phyloP scores from a whole-genome alignment of 306 rosid genomes.

The Cucurbita pepo region DNA sequence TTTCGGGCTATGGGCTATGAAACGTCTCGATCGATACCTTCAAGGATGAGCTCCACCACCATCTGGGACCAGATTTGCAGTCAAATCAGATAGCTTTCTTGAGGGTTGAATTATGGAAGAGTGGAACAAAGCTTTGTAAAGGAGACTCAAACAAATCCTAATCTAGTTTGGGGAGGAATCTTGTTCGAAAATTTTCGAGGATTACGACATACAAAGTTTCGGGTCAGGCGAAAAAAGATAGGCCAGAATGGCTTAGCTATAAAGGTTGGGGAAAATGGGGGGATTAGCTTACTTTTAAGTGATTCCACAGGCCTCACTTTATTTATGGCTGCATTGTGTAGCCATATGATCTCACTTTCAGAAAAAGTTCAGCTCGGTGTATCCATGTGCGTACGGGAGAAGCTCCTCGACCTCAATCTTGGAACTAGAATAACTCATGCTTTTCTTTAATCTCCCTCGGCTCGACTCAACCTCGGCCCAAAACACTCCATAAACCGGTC shows the following conservation, averaged over 20 bases:
- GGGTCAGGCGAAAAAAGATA: neutral
- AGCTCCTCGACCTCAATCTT: conserved; percentile 86
- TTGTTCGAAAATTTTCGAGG: conserved; percentile 1
- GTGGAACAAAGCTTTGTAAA: neutral
- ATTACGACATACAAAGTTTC: neutral
- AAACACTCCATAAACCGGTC: conserved; percentile 87
- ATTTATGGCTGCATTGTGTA: conserved; percentile 3
- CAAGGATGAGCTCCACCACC: conserved; percentile 38
- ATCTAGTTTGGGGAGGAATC: neutral
- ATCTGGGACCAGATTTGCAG: conserved; percentile 52
- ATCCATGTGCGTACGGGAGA: conserved; percentile 82
- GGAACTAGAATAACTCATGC: conserved; percentile 72
- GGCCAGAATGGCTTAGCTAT: neutral
- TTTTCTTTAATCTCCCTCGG: conserved; percentile 71
- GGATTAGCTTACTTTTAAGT: conserved; percentile 10
- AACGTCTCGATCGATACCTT: conserved; percentile 56
- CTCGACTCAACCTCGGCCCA: conserved; percentile 92
- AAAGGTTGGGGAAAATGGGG: conserved; percentile 1
- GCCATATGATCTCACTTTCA: conserved; percentile 25
- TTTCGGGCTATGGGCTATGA: conserved; percentile 82
- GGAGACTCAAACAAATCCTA: neutral
- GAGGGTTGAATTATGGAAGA: conserved; percentile 5
- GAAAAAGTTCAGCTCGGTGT: conserved; percentile 90
- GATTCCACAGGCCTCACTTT: neutral
- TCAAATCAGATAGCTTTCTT: conserved; percentile 18